Percentiles rank a stretch among this genome's conserved stretches.
Evolutionary conservation across 2,329 filamentous ascomycete genomes (phyloP).

Genomic region (Fusarium robinianum): DNA sequence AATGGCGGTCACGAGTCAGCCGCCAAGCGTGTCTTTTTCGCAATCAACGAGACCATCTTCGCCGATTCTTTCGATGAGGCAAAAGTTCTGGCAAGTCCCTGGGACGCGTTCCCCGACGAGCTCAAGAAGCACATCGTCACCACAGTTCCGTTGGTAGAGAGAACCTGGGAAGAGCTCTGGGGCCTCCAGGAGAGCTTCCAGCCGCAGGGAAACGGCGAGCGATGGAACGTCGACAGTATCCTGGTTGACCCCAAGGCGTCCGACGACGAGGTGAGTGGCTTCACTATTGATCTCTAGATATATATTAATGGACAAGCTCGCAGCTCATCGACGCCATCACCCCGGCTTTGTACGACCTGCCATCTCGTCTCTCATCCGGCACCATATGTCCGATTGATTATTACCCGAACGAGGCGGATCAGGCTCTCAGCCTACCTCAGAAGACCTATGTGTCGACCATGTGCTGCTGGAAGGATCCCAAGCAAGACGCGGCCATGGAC

Average conservation of each 20-base stretch:
- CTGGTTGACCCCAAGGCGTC: constrained; percentile 3
- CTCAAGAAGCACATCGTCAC: constrained; percentile 1
- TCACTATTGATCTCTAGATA: neutral
- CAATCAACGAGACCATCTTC: constrained; percentile 5
- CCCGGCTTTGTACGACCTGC: constrained; percentile 8
- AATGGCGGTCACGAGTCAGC: constrained; percentile 3
- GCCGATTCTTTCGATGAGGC: constrained; percentile 5
- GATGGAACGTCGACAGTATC: constrained; percentile 6
- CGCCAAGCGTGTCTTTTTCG: constrained; percentile 3
- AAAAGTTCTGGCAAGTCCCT: constrained; percentile 4
- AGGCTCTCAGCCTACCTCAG: constrained; percentile 10
- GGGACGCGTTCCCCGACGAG: neutral
- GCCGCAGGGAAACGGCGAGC: constrained; percentile 2
- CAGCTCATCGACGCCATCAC: constrained; percentile 7
- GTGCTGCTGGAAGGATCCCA: constrained; percentile 12
- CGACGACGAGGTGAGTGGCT: constrained; percentile 1
- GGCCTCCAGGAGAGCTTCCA: constrained; percentile 5
- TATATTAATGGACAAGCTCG: neutral
- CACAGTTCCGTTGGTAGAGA: constrained; percentile 5
- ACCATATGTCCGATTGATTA: constrained; percentile 6
- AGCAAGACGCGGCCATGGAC: neutral
- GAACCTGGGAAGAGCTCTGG: constrained; percentile 9
- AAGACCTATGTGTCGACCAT: constrained; percentile 13
- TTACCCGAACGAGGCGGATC: constrained; percentile 7
- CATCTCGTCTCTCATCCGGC: constrained; percentile 7